Evolutionary conservation across 129 eudicot genomes (phyloP).

Genomic region (Mikania micrantha): DNA sequence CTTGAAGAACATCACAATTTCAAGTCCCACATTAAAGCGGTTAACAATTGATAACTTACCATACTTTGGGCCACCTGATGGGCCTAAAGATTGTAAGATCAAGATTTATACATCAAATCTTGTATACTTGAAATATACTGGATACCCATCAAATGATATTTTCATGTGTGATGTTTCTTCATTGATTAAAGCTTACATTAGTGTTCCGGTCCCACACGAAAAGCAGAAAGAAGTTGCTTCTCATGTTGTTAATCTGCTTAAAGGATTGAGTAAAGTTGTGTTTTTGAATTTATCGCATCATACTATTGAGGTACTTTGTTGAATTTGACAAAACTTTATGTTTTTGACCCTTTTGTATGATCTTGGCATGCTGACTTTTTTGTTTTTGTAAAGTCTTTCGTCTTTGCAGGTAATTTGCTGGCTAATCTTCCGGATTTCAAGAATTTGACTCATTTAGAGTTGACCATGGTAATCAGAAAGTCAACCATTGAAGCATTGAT

Average conservation of each 20-base stretch:
- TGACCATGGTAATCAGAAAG: slow-evolving; percentile 40
- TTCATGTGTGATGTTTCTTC: slow-evolving; percentile 29
- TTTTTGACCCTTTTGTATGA: not conserved
- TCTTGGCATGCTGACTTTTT: slow-evolving; percentile 18
- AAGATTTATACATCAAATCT: slow-evolving; percentile 47
- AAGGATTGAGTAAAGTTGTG: slow-evolving; percentile 31
- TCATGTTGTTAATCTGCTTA: slow-evolving; percentile 42
- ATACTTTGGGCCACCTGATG: slow-evolving; percentile 42
- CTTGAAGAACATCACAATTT: slow-evolving; percentile 35
- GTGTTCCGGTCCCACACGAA: slow-evolving; percentile 34
- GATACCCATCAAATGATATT: slow-evolving; percentile 43
- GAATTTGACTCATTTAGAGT: slow-evolving; percentile 49
- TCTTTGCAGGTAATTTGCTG: slow-evolving; percentile 31
- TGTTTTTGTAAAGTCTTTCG: slow-evolving; percentile 42
- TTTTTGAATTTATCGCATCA: slow-evolving; percentile 31
- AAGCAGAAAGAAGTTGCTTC: slow-evolving; percentile 31
- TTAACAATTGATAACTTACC: slow-evolving; percentile 65
- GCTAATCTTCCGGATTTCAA: slow-evolving; percentile 44
- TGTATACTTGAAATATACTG: slow-evolving; percentile 36
- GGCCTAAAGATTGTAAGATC: slow-evolving; percentile 38
- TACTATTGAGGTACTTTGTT: slow-evolving; percentile 48
- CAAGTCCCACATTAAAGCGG: slow-evolving; percentile 38
- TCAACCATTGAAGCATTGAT: slow-evolving; percentile 28
- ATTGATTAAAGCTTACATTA: slow-evolving; percentile 35
- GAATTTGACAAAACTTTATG: not conserved